Evolutionary conservation across 306 rosid genomes (phyloP).

Genomic region (Senna siamea): DNA sequence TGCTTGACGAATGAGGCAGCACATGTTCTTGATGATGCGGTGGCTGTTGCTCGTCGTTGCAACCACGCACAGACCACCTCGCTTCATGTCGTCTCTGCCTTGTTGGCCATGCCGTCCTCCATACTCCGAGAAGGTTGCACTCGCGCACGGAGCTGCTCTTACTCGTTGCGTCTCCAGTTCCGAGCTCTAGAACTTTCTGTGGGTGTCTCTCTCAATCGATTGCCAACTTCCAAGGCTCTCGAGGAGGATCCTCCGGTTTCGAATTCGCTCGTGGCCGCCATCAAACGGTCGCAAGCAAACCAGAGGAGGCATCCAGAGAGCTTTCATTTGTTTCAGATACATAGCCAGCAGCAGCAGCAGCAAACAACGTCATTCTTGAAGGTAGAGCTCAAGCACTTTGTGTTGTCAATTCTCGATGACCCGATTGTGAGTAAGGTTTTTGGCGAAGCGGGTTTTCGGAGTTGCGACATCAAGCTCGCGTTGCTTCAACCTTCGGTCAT

Average conservation of each 20-base stretch:
- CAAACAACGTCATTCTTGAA: constrained; percentile 61
- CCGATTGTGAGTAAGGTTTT: constrained; percentile 93
- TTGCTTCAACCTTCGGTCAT: constrained; percentile 67
- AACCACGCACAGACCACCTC: constrained; percentile 86
- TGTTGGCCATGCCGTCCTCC: constrained; percentile 66
- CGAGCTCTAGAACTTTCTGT: constrained; percentile 84
- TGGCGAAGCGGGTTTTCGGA: constrained; percentile 79
- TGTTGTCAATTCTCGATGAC: constrained; percentile 83
- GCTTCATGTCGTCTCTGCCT: constrained; percentile 79
- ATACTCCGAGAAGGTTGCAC: constrained; percentile 76
- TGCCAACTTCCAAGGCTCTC: constrained; percentile 56
- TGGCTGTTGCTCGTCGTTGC: constrained; percentile 75
- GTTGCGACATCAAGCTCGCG: constrained; percentile 72
- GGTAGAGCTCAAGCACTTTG: constrained; percentile 79
- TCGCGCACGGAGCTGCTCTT: constrained; percentile 65
- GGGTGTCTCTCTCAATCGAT: constrained; percentile 77
- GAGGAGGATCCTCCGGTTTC: constrained; percentile 90
- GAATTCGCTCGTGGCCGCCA: constrained; percentile 91
- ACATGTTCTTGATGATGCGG: constrained; percentile 81
- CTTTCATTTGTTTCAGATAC: constrained; percentile 68
- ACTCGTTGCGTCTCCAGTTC: constrained; percentile 71
- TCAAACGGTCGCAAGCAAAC: constrained; percentile 88
- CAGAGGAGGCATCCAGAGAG: constrained; percentile 84
- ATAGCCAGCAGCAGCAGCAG: constrained; percentile 45
- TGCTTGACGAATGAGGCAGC: constrained; percentile 88